Evolutionary conservation across 306 rosid species (phyloP).

Genomic region (Casuarina glauca): DNA sequence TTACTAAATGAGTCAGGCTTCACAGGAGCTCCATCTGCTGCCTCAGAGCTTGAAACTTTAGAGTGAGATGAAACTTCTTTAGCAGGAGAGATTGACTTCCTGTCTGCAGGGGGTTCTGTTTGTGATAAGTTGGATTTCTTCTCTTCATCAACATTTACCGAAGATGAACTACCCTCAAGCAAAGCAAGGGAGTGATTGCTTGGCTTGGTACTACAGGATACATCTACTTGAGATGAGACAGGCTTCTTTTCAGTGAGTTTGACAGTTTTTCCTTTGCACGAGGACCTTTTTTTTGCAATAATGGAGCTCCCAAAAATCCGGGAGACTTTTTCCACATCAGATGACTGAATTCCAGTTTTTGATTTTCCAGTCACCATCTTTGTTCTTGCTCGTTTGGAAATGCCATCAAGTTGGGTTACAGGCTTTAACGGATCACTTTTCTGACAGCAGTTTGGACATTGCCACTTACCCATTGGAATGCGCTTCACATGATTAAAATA

Average conservation of each 20-base stretch:
- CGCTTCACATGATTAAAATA: slow-evolving; percentile 62
- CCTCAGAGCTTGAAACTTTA: slow-evolving; percentile 47
- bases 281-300: slow-evolving; percentile 81
- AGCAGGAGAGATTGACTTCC: slow-evolving; percentile 45
- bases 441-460: slow-evolving; percentile 83
- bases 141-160: slow-evolving; percentile 49
- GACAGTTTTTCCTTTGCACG: slow-evolving; percentile 64
- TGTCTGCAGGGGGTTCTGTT: slow-evolving; percentile 39
- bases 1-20: slow-evolving; percentile 48
- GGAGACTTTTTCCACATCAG: slow-evolving; percentile 64
- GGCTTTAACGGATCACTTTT: slow-evolving; percentile 61
- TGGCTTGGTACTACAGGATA: slow-evolving; percentile 51
- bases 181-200: slow-evolving; percentile 50
- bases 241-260: slow-evolving; percentile 50
- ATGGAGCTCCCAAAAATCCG: slow-evolving; percentile 73
- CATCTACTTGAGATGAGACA: slow-evolving; percentile 44
- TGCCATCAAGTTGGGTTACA: slow-evolving; percentile 55
- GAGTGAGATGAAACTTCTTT: slow-evolving; percentile 52
- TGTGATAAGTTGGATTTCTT: slow-evolving; percentile 45
- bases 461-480: slow-evolving; percentile 95
- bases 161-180: slow-evolving; percentile 53
- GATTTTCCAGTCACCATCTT: slow-evolving; percentile 55
- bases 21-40: slow-evolving; percentile 43
- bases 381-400: slow-evolving; percentile 94
- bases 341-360: slow-evolving; percentile 58